Conservation (phyloP, 208 protist genomes). For the Acanthamoeba castellanii region DNA sequence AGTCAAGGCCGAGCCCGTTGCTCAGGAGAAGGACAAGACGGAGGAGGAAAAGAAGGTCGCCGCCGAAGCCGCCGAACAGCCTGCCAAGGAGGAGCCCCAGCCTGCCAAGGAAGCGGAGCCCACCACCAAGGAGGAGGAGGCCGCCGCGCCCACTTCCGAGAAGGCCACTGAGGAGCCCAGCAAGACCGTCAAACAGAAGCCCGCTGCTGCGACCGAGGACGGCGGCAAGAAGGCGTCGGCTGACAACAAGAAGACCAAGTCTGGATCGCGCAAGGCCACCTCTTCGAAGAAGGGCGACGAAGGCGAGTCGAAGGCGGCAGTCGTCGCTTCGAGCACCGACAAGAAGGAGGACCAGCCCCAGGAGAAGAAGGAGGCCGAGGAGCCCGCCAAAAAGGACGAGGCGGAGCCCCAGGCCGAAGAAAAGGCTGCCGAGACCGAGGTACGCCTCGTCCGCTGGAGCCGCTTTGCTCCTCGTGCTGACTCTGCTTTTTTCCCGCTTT, state of each 20-base stretch:
- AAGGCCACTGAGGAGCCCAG: neutral
- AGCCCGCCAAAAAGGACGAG: neutral
- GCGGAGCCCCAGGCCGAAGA: neutral
- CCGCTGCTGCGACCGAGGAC: neutral
- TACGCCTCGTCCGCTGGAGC: neutral
- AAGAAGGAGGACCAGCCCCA: neutral
- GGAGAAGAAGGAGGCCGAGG: slow-evolving; percentile 3
- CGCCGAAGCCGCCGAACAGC: neutral
- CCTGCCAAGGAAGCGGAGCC: neutral
- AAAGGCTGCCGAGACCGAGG: slow-evolving; percentile 15
- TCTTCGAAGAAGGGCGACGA: too few species aligned
- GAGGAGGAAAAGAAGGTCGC: neutral
- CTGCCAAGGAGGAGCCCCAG: neutral
- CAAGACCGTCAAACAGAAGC: neutral
- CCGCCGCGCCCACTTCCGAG: neutral
- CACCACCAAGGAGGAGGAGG: neutral
- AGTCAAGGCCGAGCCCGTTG: neutral
- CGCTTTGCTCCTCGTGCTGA: neutral
- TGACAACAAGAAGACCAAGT: too few species aligned
- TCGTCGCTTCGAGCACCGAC: neutral
- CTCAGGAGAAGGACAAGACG: neutral
- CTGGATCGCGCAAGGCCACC: too few species aligned
- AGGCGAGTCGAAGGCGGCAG: too few species aligned
- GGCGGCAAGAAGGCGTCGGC: neutral
- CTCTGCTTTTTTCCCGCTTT: neutral